A percentile compares a stretch with the other conserved stretches of the same genome.
These are phyloP conservation scores for Backusella sp. DNA, from an alignment of 192 early-diverging fungal species.

Conservation along the genomic window DNA sequence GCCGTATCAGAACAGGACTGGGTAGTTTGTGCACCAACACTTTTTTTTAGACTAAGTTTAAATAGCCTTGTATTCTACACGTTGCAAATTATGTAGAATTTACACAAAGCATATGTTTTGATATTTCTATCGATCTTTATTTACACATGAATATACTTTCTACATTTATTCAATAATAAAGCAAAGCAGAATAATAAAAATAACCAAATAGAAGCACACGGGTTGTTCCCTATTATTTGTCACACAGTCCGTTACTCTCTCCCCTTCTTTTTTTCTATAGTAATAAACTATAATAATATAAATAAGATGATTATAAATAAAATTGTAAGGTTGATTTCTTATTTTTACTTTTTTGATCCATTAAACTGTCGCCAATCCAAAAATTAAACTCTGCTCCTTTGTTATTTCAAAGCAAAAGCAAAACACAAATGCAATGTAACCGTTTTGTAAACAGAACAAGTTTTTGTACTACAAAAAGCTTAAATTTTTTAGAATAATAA, in stretches of 20 bases:
- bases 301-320: not conserved
- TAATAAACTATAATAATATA: not conserved
- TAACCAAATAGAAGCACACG: not conserved
- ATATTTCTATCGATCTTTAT: not conserved
- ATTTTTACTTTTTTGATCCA: slow-evolving; percentile 1
- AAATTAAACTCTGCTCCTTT: not conserved
- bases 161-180: not conserved
- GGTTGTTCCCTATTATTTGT: not conserved
- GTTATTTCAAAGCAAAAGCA: not conserved
- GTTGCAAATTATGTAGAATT: not conserved
- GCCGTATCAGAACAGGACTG: not conserved
- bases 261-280: not conserved
- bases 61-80: not conserved
- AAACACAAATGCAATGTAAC: not conserved
- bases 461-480: not conserved
- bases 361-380: not conserved
- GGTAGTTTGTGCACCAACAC: not conserved
- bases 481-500: not conserved
- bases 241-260: not conserved
- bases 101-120: slow-evolving; percentile 4
- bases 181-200: not conserved
- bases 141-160: not conserved
- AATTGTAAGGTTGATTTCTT: not conserved
- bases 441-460: not conserved
- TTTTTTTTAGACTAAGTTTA: not conserved